Percentiles rank a stretch among this genome's conserved stretches.
phyloP scores from a whole-genome alignment of 164 flowering plant genomes.

The Chimonanthus praecox region DNA sequence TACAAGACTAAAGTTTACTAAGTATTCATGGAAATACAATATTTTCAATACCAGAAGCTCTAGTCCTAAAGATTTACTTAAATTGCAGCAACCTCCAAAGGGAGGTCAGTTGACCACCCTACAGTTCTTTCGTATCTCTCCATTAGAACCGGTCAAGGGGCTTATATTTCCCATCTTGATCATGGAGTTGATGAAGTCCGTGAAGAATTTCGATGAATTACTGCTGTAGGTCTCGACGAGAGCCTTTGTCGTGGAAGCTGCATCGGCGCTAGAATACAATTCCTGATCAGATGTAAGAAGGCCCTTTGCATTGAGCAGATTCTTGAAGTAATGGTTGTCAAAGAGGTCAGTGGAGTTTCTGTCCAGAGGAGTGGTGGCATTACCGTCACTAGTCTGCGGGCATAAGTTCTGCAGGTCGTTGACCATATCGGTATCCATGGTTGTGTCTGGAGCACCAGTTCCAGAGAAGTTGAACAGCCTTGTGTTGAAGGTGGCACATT shows the following conservation, averaged over 20 bases:
- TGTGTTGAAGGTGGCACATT: constrained; percentile 48
- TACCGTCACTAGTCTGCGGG: constrained; percentile 53
- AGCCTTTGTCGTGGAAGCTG: constrained; percentile 37
- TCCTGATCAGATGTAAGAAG: constrained; percentile 63
- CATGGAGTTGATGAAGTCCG: constrained; percentile 57
- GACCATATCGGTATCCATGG: constrained; percentile 39
- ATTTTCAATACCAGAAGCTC: background rate
- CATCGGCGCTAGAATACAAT: constrained; percentile 42
- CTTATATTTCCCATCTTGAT: constrained; percentile 68
- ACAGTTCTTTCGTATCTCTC: constrained; percentile 62
- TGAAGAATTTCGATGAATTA: constrained; percentile 32
- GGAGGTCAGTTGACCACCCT: constrained; percentile 41
- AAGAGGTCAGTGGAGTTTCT: constrained; percentile 57
- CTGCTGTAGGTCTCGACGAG: constrained; percentile 51
- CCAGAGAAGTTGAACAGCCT: constrained; percentile 64
- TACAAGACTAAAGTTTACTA: no score
- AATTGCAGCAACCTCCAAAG: background rate
- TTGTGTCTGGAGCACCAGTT: constrained; percentile 50
- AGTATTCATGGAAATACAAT: background rate
- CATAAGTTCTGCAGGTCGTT: constrained; percentile 49
- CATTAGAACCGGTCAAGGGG: constrained; percentile 49
- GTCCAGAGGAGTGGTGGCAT: constrained; percentile 49
- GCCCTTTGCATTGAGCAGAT: constrained; percentile 54
- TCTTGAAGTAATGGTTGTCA: constrained; percentile 75
- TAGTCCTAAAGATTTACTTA: background rate